Evolutionary conservation across 1,139 yeast genomes (phyloP).

Genomic region (Saccharomyces hybrid): DNA sequence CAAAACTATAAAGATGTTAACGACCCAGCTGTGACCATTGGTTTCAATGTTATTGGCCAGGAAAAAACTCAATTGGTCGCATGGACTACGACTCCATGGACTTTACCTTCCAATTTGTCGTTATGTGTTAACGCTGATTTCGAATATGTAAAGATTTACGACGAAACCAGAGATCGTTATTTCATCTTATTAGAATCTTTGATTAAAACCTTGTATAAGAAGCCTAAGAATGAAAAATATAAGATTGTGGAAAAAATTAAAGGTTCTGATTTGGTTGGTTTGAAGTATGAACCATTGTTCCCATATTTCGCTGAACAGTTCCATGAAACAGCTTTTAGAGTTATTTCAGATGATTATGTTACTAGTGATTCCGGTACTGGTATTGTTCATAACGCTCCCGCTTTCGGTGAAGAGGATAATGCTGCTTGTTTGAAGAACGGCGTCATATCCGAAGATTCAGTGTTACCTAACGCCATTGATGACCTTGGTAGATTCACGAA

Average conservation of each 20-base stretch:
- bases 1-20: constrained; percentile 94
- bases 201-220: constrained; percentile 78
- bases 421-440: constrained; percentile 70
- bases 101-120: constrained; percentile 88
- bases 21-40: constrained; percentile 93
- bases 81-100: constrained; percentile 99
- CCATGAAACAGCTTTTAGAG: constrained; percentile 72
- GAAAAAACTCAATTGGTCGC: constrained; percentile 81
- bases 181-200: constrained; percentile 78
- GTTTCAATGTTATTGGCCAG: constrained; percentile 74
- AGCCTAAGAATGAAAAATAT: constrained; percentile 84
- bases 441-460: constrained; percentile 55
- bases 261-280: constrained; percentile 76
- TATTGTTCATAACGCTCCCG: constrained; percentile 96
- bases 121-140: constrained; percentile 85
- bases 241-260: constrained; percentile 69
- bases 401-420: constrained; percentile 99
- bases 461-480: constrained; percentile 91
- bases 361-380: constrained; percentile 97
- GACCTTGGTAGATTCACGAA: constrained; percentile 78
- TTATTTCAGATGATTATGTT: constrained; percentile 75
- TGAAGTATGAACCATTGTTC: constrained; percentile 74
- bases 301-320: constrained; percentile 70
- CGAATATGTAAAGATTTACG: constrained; percentile 86
- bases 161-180: constrained; percentile 74